Percentiles rank a stretch among this genome's conserved stretches.
These are phyloP conservation scores for Microbotryum saponariae DNA, from an alignment of 1,284 basidiomycete genomes.

Conservation along the genomic window DNA sequence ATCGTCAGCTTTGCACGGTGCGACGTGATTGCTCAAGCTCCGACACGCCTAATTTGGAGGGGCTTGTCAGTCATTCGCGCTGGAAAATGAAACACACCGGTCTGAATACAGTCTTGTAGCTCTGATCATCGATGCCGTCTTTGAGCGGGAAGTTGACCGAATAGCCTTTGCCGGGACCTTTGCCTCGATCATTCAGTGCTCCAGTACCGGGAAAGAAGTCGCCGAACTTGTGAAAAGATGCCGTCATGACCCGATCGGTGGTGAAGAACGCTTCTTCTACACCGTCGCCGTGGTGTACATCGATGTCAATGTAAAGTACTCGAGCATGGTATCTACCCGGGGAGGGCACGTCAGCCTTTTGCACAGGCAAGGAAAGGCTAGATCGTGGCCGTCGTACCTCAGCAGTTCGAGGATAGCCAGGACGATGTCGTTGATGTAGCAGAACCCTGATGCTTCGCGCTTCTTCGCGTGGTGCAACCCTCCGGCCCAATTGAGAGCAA, in stretches of 20 bases:
- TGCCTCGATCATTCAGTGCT: constrained; percentile 62
- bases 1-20: neutral
- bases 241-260: constrained; percentile 93
- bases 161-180: constrained; percentile 80
- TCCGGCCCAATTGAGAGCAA: constrained; percentile 96
- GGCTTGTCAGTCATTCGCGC: neutral
- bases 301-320: constrained; percentile 95
- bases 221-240: constrained; percentile 85
- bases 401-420: constrained; percentile 81
- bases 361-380: neutral
- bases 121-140: constrained; percentile 79
- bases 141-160: constrained; percentile 88
- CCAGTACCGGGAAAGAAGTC: constrained; percentile 84
- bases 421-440: constrained; percentile 92
- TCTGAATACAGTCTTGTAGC: constrained; percentile 72
- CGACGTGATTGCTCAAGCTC: neutral
- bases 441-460: constrained; percentile 90
- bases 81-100: constrained; percentile 49
- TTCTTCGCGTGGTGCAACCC: constrained; percentile 98
- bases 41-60: no score
- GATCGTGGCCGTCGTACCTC: constrained; percentile 48
- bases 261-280: constrained; percentile 99
- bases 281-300: constrained; percentile 96
- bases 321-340: constrained; percentile 54
- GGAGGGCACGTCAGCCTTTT: neutral